A percentile compares a stretch with the other conserved stretches of the same genome.
Conservation (phyloP, 257 asterid species). For the Paraleonurus japonicus region DNA sequence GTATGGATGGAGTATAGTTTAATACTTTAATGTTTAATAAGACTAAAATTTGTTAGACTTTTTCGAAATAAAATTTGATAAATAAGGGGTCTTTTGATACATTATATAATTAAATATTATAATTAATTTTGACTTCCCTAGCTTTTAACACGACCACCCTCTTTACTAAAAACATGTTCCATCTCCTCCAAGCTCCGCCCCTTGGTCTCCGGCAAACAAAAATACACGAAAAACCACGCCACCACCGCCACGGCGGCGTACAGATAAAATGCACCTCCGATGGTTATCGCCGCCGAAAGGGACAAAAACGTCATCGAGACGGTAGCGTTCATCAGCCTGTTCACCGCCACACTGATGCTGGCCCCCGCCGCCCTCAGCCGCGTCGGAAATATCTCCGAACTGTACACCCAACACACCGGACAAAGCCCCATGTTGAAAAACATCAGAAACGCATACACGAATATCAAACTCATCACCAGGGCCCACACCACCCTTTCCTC, state of each 20-base stretch:
- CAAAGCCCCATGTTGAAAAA: constrained; percentile 71
- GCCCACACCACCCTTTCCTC: constrained; percentile 43
- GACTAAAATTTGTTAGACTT: too few relatives aligned
- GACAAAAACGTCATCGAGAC: constrained; percentile 68
- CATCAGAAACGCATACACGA: constrained; percentile 33
- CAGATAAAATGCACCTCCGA: constrained; percentile 60
- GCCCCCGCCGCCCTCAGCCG: constrained; percentile 64
- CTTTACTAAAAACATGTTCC: constrained; percentile 52
- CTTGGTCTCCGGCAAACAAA: constrained; percentile 67
- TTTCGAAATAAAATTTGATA: too few relatives aligned
- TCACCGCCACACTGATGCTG: constrained; percentile 60
- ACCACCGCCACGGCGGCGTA: constrained; percentile 44
- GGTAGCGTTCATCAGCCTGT: constrained; percentile 71
- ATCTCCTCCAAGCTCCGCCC: constrained; percentile 30
- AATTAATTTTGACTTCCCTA: too few relatives aligned
- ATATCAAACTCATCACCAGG: constrained; percentile 30
- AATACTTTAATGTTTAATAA: too few relatives aligned
- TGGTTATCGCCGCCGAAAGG: constrained; percentile 47
- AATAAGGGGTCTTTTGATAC: too few relatives aligned
- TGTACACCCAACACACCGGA: constrained; percentile 86
- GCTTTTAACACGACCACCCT: neutral
- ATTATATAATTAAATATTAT: too few relatives aligned
- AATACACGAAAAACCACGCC: constrained; percentile 59
- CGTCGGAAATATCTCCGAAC: constrained; percentile 66
- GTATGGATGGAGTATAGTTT: too few relatives aligned